Conservation (phyloP, 495 filamentous ascomycete genomes). For the Barbatosphaeria neglecta region DNA sequence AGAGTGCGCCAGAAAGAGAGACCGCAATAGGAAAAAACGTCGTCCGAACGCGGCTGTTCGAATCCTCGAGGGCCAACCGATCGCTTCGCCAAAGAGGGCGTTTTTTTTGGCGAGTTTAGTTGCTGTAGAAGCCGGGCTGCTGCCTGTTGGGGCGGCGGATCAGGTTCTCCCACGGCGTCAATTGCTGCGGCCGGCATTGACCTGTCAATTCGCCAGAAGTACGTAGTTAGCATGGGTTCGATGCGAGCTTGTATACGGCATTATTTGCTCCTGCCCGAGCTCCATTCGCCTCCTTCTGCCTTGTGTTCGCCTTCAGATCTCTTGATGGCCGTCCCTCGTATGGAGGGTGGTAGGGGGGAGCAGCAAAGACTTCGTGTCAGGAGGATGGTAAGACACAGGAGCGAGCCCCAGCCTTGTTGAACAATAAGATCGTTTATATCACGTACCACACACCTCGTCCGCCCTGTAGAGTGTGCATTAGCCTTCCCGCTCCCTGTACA, state of each 20-base stretch:
- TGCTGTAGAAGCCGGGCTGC: not conserved
- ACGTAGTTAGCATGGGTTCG: not conserved
- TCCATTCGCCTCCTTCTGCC: not conserved
- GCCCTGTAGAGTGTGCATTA: not conserved
- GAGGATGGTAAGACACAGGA: not conserved
- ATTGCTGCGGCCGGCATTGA: not conserved
- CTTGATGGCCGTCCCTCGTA: too few relatives aligned
- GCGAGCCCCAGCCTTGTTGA: not conserved
- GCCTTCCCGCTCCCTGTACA: not conserved
- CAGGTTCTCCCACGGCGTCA: constrained; percentile 1
- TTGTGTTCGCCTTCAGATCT: too few relatives aligned
- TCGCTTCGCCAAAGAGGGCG: too few relatives aligned
- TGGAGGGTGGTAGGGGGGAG: not conserved
- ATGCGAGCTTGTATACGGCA: not conserved
- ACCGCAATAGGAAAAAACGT: too few relatives aligned
- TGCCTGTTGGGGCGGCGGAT: not conserved
- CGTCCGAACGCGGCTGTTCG: too few relatives aligned
- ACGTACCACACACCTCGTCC: not conserved
- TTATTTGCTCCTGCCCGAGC: not conserved
- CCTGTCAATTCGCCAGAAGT: not conserved
- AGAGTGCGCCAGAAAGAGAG: too few relatives aligned
- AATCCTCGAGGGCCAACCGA: too few relatives aligned
- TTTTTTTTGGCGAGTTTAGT: not conserved
- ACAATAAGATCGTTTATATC: not conserved
- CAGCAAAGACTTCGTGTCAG: not conserved